These are phyloP conservation scores for Hapsidospora chrysogenum DNA, from an alignment of 495 filamentous ascomycete genomes.

Conservation along the genomic window DNA sequence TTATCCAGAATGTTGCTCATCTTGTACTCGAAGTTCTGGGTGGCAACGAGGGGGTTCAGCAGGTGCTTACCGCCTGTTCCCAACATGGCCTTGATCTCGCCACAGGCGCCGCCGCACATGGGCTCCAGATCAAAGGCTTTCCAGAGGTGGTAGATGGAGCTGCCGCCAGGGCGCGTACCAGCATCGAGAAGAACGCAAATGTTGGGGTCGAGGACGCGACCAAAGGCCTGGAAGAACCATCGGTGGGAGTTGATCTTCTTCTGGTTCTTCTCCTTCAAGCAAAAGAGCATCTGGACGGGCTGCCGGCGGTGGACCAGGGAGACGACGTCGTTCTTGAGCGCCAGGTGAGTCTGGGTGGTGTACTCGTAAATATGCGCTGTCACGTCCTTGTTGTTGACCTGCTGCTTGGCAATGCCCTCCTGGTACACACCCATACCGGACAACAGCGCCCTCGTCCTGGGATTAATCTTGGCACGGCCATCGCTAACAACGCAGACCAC, in stretches of 20 bases:
- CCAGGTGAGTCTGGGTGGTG: conserved; percentile 79
- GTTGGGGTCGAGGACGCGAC: conserved; percentile 80
- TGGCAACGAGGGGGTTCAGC: conserved; percentile 84
- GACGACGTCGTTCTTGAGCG: conserved; percentile 79
- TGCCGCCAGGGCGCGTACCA: conserved; percentile 81
- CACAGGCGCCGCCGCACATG: conserved; percentile 92
- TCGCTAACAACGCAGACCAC: conserved; percentile 98
- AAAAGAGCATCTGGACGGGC: conserved; percentile 95
- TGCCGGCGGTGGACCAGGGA: conserved; percentile 58
- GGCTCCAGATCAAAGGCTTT: conserved; percentile 97
- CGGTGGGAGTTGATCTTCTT: conserved; percentile 99
- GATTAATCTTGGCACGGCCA: conserved; percentile 95
- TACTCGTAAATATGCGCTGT: conserved; percentile 99
- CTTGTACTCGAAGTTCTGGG: conserved; percentile 99
- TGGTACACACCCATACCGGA: conserved; percentile 94
- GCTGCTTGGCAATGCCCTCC: conserved; percentile 96
- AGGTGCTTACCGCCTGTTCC: conserved; percentile 74
- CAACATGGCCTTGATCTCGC: conserved; percentile 98
- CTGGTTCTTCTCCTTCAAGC: conserved; percentile 98
- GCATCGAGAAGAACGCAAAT: conserved; percentile 95
- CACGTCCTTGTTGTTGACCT: conserved; percentile 93
- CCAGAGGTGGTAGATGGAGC: conserved; percentile 95
- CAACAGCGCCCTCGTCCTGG: conserved; percentile 73
- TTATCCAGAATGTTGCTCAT: conserved; percentile 99
- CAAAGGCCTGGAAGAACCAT: conserved; percentile 99